A percentile compares a stretch with the other conserved stretches of the same genome.
Conservation (phyloP, 805 yeast genomes). For the Candida alai region DNA sequence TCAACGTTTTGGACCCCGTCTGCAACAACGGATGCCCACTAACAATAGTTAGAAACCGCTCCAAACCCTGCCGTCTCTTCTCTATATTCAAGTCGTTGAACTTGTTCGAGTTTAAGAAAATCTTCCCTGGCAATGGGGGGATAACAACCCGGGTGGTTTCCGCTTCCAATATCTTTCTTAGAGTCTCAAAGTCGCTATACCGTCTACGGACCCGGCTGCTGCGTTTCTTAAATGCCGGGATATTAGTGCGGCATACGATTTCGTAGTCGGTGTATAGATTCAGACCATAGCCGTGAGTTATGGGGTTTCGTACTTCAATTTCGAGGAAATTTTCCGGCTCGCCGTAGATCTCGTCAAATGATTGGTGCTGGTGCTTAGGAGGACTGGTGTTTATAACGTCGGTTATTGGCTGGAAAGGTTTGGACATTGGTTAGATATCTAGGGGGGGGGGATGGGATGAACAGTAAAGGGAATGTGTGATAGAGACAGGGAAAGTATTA, state of each 20-base stretch:
- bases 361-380: slow-evolving; percentile 46
- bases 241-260: slow-evolving; percentile 81
- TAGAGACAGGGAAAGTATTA: no score
- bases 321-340: slow-evolving; percentile 94
- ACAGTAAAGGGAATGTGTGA: no score
- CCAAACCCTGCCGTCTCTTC: slow-evolving; percentile 77
- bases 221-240: slow-evolving; percentile 76
- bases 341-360: slow-evolving; percentile 81
- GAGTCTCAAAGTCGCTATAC: slow-evolving; percentile 84
- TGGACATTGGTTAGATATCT: slow-evolving; percentile 29
- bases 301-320: slow-evolving; percentile 80
- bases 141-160: slow-evolving; percentile 79
- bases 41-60: slow-evolving; percentile 69
- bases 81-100: slow-evolving; percentile 83
- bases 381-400: slow-evolving; percentile 33
- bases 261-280: slow-evolving; percentile 90
- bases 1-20: slow-evolving; percentile 73
- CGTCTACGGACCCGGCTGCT: slow-evolving; percentile 73
- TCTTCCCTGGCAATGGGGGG: slow-evolving; percentile 91
- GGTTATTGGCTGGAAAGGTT: slow-evolving; percentile 42
- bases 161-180: slow-evolving; percentile 66
- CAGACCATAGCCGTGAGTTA: slow-evolving; percentile 63
- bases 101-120: slow-evolving; percentile 57
- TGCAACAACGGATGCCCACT: slow-evolving; percentile 94
- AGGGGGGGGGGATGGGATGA: no score